phyloP scores from a whole-genome alignment of 768 basidiomycete species.

The Mycena epipterygia region DNA sequence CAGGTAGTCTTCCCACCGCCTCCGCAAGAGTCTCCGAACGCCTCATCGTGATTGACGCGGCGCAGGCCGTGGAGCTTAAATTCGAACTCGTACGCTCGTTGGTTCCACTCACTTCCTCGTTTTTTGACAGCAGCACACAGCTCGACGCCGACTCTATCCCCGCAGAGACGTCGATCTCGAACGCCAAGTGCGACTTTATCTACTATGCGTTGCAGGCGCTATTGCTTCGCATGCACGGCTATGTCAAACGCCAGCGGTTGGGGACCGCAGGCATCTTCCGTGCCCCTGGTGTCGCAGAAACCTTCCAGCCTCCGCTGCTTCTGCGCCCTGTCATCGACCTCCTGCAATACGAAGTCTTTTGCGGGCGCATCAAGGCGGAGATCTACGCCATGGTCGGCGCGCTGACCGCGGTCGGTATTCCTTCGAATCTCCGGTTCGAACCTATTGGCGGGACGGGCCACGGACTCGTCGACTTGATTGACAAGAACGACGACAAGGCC shows the following conservation, averaged over 20 bases:
- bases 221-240: constrained; percentile 70
- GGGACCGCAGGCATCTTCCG: constrained; percentile 43
- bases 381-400: constrained; percentile 64
- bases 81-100: constrained; percentile 77
- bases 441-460: constrained; percentile 78
- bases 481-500: constrained; percentile 45
- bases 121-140: constrained; percentile 44
- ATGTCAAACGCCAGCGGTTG: constrained; percentile 58
- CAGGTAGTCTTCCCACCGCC: constrained; percentile 81
- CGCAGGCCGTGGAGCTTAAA: constrained; percentile 74
- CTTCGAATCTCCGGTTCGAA: constrained; percentile 69
- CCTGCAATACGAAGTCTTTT: constrained; percentile 85
- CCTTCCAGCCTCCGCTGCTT: constrained; percentile 9
- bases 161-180: constrained; percentile 34
- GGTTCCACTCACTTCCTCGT: not conserved
- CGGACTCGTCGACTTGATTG: constrained; percentile 65
- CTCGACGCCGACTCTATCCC: constrained; percentile 46
- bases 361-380: constrained; percentile 70
- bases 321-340: constrained; percentile 69
- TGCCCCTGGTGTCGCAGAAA: constrained; percentile 31
- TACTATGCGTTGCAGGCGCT: constrained; percentile 75
- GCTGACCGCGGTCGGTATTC: constrained; percentile 67
- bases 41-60: constrained; percentile 82
- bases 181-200: constrained; percentile 74
- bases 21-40: constrained; percentile 85